These are phyloP conservation scores for Vitis rotundifolia DNA, from an alignment of 164 flowering plant species.

Conservation along the genomic window DNA sequence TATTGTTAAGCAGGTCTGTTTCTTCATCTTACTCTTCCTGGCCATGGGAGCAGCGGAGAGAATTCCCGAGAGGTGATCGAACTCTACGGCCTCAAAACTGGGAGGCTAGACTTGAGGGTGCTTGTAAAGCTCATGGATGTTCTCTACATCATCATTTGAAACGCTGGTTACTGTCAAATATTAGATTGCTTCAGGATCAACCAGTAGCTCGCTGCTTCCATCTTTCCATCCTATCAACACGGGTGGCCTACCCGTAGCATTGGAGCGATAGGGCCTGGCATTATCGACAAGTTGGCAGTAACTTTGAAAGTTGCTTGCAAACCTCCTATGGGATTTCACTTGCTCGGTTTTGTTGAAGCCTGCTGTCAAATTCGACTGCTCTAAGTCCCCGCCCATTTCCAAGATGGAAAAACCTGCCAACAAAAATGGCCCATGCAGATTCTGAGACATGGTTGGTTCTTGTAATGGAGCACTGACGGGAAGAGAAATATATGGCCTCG, in stretches of 20 bases:
- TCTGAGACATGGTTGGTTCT: too few relatives aligned
- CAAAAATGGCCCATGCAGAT: too few relatives aligned
- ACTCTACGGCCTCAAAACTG: constrained; percentile 81
- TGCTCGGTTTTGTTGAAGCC: constrained; percentile 76
- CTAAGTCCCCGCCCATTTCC: too few relatives aligned
- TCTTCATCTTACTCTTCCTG: constrained; percentile 66
- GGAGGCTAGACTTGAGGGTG: constrained; percentile 74
- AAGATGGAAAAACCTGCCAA: constrained; percentile 62
- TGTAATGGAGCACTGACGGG: too few relatives aligned
- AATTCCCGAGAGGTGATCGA: constrained; percentile 87
- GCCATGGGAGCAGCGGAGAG: constrained; percentile 74
- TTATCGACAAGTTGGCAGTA: too few relatives aligned
- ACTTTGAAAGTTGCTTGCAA: too few relatives aligned
- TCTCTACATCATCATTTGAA: constrained; percentile 70
- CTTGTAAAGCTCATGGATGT: constrained; percentile 60
- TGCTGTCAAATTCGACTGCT: too few relatives aligned
- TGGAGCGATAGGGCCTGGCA: too few relatives aligned
- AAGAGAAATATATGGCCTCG: too few relatives aligned
- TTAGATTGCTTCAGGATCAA: constrained; percentile 70
- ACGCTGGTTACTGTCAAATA: constrained; percentile 43
- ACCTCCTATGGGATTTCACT: too few relatives aligned
- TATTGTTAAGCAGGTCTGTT: constrained; percentile 85
- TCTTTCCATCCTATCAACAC: constrained; percentile 78
- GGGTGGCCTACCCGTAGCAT: too few relatives aligned
- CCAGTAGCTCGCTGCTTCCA: constrained; percentile 52